Base-by-base conservation (phyloP, 148 eudicot genomes). In the Chenopodium formosanum region DNA sequence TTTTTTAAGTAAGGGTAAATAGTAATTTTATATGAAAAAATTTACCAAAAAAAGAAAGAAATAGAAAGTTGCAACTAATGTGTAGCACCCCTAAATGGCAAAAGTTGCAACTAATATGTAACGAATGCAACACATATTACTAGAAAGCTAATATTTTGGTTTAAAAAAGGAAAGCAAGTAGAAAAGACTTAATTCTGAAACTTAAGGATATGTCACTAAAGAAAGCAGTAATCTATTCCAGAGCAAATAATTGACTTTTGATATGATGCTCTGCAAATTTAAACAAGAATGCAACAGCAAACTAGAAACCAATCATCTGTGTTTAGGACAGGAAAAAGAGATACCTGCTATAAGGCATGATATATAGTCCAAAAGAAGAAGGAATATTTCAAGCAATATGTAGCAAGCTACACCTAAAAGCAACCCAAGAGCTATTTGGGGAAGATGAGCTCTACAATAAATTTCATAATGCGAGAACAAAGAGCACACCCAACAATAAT, bases 361-460 rank as follows among this genome's bases (percentile, higher is more conserved):
- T 40, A 32, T n/a, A n/a, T 2, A 76, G 37, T n/a, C 34, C 23
- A 74, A 34, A 34, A 34, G 73, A 20, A 72, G 7, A 14, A 80
- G 16, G 27, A 19, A 25, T 29, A 56, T 34, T 34, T 34, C 37
- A 34, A 34, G 37, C 37, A 34, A 34, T 34, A 34, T 34, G 37
- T 34, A 34, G 37, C 37, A 34, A 53, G 52, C 44, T 73, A 19
- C 50, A 80, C 29, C n/a, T n/a, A 60, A 76, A 62, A 76, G 47
- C 79, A 76, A 58, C 70, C 13, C 4, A 34, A 60, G 52, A 32
- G 13, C 64, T 31, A 58, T 67, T 34, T 60, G 79, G 31, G 44
- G 16, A 58, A 37, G 50, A 76, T 70, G 23, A 34, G 16, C 9
- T 44, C 70, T 17, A 16, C 27, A 66, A 13, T 9, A 25, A 11